phyloP scores from a whole-genome alignment of 2,329 filamentous ascomycete species.

The Sodiomyces alkalinus region DNA sequence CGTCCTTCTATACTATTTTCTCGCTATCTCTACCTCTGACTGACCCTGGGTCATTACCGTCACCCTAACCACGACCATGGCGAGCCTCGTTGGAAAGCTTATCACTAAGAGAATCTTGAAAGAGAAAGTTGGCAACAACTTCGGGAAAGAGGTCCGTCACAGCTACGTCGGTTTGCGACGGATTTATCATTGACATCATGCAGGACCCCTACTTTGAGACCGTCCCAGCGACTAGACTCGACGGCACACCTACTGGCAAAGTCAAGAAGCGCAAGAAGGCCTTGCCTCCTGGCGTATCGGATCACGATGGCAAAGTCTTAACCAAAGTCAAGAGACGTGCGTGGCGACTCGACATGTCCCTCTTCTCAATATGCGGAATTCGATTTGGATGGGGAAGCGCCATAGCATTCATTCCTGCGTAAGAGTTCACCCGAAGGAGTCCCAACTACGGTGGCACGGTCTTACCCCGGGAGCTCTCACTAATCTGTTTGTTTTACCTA shows the following conservation, averaged over 20 bases:
- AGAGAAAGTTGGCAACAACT: conserved; percentile 41
- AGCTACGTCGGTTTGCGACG: not conserved
- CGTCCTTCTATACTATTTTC: too few species aligned
- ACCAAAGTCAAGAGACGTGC: conserved; percentile 76
- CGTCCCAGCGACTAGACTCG: conserved; percentile 56
- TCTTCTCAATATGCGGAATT: conserved; percentile 70
- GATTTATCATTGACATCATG: conserved; percentile 14
- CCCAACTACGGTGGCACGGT: too few species aligned
- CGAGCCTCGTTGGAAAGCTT: conserved; percentile 32
- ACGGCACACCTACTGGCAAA: conserved; percentile 52
- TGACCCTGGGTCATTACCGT: too few species aligned
- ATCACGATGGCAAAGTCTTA: conserved; percentile 67
- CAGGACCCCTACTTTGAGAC: conserved; percentile 86
- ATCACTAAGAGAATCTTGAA: conserved; percentile 41
- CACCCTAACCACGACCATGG: too few species aligned
- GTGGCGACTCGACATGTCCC: conserved; percentile 69
- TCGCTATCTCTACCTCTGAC: too few species aligned
- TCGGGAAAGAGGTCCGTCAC: conserved; percentile 33
- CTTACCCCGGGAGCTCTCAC: not conserved
- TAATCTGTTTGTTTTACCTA: conserved; percentile 13
- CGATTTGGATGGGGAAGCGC: conserved; percentile 82
- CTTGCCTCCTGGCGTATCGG: conserved; percentile 65
- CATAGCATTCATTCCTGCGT: conserved; percentile 71
- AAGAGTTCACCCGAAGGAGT: too few species aligned
- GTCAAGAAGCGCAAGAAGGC: conserved; percentile 76